These are phyloP conservation scores for Piper betle DNA, from an alignment of 164 flowering plant species.

Conservation along the genomic window DNA sequence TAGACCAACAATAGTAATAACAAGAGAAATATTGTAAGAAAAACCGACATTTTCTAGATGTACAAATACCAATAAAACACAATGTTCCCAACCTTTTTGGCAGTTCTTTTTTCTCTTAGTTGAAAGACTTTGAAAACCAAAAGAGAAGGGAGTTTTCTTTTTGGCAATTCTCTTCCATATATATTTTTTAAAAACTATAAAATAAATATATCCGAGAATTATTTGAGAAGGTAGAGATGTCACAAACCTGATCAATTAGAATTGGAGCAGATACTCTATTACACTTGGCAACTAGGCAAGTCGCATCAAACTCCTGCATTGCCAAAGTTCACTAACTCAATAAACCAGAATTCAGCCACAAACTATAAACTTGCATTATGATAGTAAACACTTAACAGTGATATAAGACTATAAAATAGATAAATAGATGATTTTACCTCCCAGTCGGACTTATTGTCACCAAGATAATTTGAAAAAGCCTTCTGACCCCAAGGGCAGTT, in stretches of 20 bases:
- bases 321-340: background rate
- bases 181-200: no score
- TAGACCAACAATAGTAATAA: no score
- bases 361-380: background rate
- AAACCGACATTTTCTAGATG: no score
- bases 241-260: constrained; percentile 80
- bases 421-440: constrained; percentile 39
- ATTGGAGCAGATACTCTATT: constrained; percentile 50
- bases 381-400: background rate
- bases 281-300: constrained; percentile 52
- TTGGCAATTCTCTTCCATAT: no score
- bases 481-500: constrained; percentile 98
- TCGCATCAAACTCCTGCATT: constrained; percentile 96
- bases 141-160: no score
- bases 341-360: background rate
- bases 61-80: no score
- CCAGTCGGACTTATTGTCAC: constrained; percentile 75
- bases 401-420: background rate
- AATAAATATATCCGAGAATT: no score
- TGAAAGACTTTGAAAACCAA: no score
- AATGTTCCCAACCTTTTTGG: no score
- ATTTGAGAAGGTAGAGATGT: background rate
- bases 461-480: constrained; percentile 91
- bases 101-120: no score
- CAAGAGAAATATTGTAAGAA: background rate